These are phyloP conservation scores for Inga oerstediana DNA, from an alignment of 306 rosid genomes.

Conservation along the genomic window DNA sequence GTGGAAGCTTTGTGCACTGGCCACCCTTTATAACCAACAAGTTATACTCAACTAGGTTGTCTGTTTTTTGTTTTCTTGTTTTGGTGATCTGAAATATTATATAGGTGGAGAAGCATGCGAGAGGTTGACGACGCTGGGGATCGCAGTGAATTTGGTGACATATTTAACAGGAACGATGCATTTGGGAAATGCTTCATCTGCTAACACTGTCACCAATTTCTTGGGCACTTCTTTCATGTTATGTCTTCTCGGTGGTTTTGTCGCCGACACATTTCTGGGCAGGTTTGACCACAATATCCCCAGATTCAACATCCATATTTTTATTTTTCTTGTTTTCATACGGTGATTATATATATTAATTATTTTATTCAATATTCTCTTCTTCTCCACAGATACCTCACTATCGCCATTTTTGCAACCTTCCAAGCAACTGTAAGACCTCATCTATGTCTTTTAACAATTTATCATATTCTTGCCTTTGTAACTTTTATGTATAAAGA, in stretches of 20 bases:
- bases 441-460: neutral
- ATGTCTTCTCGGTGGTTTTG: constrained; percentile 90
- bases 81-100: neutral
- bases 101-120: constrained; percentile 85
- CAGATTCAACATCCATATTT: neutral
- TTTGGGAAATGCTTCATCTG: constrained; percentile 84
- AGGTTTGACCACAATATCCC: constrained; percentile 43
- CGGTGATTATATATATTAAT: no score
- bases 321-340: neutral
- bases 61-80: neutral
- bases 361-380: neutral
- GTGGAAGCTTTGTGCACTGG: no score
- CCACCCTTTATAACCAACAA: neutral
- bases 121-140: constrained; percentile 78
- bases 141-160: constrained; percentile 85
- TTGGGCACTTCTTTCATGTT: constrained; percentile 92
- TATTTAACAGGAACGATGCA: constrained; percentile 85
- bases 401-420: constrained; percentile 79
- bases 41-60: neutral
- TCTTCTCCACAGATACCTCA: constrained; percentile 61
- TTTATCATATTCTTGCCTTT: no score
- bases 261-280: constrained; percentile 92
- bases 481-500: neutral
- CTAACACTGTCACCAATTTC: constrained; percentile 89
- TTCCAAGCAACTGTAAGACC: constrained; percentile 81